These are phyloP conservation scores for Globisporangium polare DNA, from an alignment of 352 stramenopile genomes.

Conservation along the genomic window DNA sequence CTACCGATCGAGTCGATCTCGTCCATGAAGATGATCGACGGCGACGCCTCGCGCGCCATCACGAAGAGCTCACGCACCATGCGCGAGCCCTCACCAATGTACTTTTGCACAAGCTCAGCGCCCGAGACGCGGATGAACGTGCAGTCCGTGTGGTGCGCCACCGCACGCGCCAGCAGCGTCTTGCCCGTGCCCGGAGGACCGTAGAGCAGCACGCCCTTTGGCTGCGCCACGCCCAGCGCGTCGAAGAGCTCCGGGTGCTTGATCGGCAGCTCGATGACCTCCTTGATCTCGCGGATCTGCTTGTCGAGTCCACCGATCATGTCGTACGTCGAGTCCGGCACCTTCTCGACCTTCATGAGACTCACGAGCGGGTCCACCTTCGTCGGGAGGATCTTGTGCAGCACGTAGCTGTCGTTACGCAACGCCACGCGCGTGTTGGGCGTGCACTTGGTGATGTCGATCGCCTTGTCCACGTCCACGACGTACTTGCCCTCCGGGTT, in stretches of 20 bases:
- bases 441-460: constrained; percentile 95
- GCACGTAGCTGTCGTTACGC: constrained; percentile 98
- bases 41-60: constrained; percentile 96
- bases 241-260: constrained; percentile 99
- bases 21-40: constrained; percentile 99
- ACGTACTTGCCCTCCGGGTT: constrained; percentile 99
- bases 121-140: constrained; percentile 99
- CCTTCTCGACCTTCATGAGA: constrained; percentile 98
- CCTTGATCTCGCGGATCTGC: constrained; percentile 99
- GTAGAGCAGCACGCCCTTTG: constrained; percentile 95
- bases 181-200: constrained; percentile 98
- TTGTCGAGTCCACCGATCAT: constrained; percentile 99
- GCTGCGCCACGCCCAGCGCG: constrained; percentile 96
- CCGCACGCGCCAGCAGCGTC: constrained; percentile 96
- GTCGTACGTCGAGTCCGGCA: constrained; percentile 99
- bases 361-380: constrained; percentile 95
- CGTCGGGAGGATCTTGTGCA: constrained; percentile 99
- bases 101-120: constrained; percentile 99
- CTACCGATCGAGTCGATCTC: constrained; percentile 99
- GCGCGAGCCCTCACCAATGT: constrained; percentile 98
- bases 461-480: constrained; percentile 98
- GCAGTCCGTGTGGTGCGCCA: constrained; percentile 99
- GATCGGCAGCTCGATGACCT: constrained; percentile 99
- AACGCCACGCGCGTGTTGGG: constrained; percentile 99
- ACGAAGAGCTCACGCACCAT: constrained; percentile 99